Evolutionary conservation across 495 filamentous ascomycete species (phyloP), one percentile per base, ranked within the genome.

Genomic region (Opeltia flavorubescens): DNA sequence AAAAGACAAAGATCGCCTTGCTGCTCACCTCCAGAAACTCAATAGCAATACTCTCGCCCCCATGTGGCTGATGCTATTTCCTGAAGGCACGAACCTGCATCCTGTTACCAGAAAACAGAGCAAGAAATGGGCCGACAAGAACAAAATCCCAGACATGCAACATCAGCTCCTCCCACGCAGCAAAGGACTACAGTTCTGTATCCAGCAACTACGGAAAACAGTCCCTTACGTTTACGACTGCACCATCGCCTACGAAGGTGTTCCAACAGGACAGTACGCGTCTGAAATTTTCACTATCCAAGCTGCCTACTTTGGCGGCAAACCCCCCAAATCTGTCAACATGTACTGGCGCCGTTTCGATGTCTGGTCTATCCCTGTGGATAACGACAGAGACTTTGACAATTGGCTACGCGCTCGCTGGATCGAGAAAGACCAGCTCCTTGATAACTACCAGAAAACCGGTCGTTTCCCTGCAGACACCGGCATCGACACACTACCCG

Each of bases 31-130:
- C 27, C 65, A 73, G 33, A 81, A 84, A 59, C 72, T 91, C 45
- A 80, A 77, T 58, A 66, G 63, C 3, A n/a, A n/a, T n/a, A 51
- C 55, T 12, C 68, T 77, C 45, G 72, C 85, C 53, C 85, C 86
- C 1, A 89, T 89, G 86, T 91, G 85, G 85, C 66, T 91, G 36
- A 66, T 91, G 44, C 70, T 91, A 43, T 91, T 87, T 55, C 85
- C 85, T 0, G 85, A 91, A 61, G 85, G 85, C 26, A 91, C 86
- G 5, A 91, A 89, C 53, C 61, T 80, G 6, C 80, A 76, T 30
- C 59, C 60, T n/a, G 84, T 83, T 51, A 79, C 77, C 13, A 66
- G 81, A 46, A 61, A 55, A 23, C 74, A 71, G 44, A 86, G 81
- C 28, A 68, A 70, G 15, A 67, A 67, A 50, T 89, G 80, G 76